A percentile compares a stretch with the other conserved stretches of the same genome.
These are phyloP conservation scores for Cutaneotrichosporon sp. DNA, from an alignment of 1,284 basidiomycete genomes.

Conservation along the genomic window DNA sequence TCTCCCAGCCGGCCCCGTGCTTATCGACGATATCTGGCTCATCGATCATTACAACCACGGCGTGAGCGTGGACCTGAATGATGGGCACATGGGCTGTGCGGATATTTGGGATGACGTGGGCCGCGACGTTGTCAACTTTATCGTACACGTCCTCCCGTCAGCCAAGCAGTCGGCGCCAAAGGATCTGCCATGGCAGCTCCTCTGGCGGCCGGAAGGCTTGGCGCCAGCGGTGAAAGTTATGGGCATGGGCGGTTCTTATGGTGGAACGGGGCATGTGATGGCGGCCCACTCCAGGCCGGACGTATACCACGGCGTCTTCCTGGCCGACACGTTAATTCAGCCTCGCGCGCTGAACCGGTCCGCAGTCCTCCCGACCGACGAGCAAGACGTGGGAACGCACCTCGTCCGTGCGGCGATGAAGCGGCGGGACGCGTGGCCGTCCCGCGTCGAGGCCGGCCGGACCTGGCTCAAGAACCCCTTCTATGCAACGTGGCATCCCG, in stretches of 20 bases:
- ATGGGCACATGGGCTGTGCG: conserved; percentile 54
- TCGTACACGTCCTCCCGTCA: conserved; percentile 55
- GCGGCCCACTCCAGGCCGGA: conserved; percentile 15
- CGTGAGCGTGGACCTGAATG: conserved; percentile 68
- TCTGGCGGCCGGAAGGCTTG: conserved; percentile 12
- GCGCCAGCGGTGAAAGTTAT: conserved; percentile 9
- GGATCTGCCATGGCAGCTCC: conserved; percentile 10
- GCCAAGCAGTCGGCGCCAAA: not conserved
- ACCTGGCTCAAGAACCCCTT: conserved; percentile 57
- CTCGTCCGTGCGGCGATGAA: conserved; percentile 55
- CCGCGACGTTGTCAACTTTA: conserved; percentile 50
- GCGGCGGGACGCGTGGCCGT: conserved; percentile 64
- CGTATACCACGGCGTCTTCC: conserved; percentile 48
- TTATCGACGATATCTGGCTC: conserved; percentile 72
- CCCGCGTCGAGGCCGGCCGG: conserved; percentile 57
- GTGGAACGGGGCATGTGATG: conserved; percentile 54
- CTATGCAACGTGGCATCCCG: conserved; percentile 56
- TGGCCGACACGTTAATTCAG: conserved; percentile 61
- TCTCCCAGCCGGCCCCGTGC: not conserved
- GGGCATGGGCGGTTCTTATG: conserved; percentile 64
- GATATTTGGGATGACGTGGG: conserved; percentile 46
- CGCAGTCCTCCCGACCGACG: not conserved
- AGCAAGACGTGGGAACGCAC: not conserved
- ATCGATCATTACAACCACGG: conserved; percentile 76
- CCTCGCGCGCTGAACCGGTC: not conserved